These are phyloP conservation scores for Geranomyces variabilis DNA, from an alignment of 192 early-diverging fungal species.

Conservation along the genomic window DNA sequence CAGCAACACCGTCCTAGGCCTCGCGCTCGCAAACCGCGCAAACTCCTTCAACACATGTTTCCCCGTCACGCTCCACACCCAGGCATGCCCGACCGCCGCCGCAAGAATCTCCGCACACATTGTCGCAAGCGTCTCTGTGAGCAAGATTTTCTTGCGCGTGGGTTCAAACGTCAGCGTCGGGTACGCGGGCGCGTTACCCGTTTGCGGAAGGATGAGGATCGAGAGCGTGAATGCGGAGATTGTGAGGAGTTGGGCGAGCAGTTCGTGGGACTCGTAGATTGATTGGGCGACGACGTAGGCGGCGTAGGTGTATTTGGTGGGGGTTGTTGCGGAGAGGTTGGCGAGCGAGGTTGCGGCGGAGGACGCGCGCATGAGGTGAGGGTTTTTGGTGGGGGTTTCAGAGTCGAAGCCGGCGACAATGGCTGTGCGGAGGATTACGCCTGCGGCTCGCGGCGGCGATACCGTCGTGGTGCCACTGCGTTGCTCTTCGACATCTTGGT, in stretches of 20 bases:
- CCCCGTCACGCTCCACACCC: slow-evolving; percentile 1
- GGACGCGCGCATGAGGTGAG: no score
- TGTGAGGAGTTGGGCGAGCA: neutral
- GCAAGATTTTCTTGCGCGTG: neutral
- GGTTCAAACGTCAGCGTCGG: neutral
- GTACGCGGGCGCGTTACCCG: neutral
- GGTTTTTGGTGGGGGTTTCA: no score
- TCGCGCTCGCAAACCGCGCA: neutral
- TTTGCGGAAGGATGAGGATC: neutral
- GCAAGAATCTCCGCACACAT: neutral
- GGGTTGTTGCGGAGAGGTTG: no score
- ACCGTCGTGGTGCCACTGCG: no score
- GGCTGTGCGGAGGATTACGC: no score
- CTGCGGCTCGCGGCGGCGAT: no score
- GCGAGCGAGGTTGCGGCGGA: no score
- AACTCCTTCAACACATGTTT: slow-evolving; percentile 5
- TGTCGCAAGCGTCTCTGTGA: neutral
- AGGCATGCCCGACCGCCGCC: neutral
- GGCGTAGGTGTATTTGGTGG: no score
- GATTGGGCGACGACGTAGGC: neutral
- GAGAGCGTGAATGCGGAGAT: neutral
- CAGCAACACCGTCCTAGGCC: neutral
- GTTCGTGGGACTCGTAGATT: slow-evolving; percentile 5
- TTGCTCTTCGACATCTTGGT: no score
- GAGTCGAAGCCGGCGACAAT: no score